Evolutionary conservation across 495 filamentous ascomycete genomes (phyloP), one percentile per base, ranked within the genome.

Genomic region (Aspergillus diversus): DNA sequence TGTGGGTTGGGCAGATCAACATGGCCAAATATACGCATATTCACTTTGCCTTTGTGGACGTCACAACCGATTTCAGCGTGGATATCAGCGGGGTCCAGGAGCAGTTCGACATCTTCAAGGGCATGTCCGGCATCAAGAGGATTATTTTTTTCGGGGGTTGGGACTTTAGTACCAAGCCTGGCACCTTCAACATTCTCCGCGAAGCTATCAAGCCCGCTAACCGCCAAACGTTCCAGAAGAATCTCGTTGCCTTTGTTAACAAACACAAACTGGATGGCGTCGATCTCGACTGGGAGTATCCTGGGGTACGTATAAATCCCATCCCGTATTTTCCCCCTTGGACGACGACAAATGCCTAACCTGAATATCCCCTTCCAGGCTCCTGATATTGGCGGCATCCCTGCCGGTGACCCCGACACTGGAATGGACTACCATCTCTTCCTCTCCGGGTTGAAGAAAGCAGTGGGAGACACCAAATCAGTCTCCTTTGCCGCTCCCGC

Each of bases 141-240:
- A 74, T 84, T 17, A 4, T 82, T 7, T 75, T 74, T 0, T 71
- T 84, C 56, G 81, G 80, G 17, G 81, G 80, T 0, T 83, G 81
- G 81, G 65, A 42, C 0, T 82, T 80, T 55, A 79, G 72, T 0
- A 83, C 81, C 0, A 64, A 73, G 16, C 55, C 63, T 1, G 47
- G 46, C 9, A 77, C 78, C 0, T 80, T 69, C 51, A 48, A 57
- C 5, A 74, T 81, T 46, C 74, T 83, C 59, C 74, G 81, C 0
- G 60, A 78, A 13, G 64, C 47, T 3, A 49, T 58, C 5, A 50
- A 27, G 2, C 17, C 46, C 12, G 61, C 11, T 9, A 60, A 60
- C 34, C 49, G 58, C 1, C 16, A 53, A n/a, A 49, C n/a, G 46
- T 39, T 59, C 9, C 43, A 42, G 1, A 27, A 8, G 0, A 78